These are phyloP conservation scores for Stenogyne calaminthoides DNA, from an alignment of 305 asterid species.

Conservation along the genomic window DNA sequence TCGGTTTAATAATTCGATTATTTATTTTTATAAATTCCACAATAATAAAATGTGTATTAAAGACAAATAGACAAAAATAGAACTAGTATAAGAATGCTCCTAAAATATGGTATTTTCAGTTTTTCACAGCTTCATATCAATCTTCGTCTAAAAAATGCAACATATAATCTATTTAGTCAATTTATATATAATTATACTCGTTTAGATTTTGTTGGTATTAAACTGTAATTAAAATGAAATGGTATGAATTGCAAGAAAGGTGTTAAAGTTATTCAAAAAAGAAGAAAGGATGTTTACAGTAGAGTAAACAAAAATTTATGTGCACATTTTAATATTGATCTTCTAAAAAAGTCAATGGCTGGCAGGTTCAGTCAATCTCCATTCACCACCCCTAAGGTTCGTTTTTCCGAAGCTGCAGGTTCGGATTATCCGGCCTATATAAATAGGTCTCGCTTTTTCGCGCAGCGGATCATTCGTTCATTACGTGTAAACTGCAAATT, in stretches of 20 bases:
- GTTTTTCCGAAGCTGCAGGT: constrained; percentile 48
- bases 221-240: background rate
- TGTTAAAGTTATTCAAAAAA: background rate
- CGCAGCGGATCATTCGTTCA: constrained; percentile 4
- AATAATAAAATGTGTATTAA: too few species aligned
- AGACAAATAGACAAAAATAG: too few species aligned
- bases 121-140: too few species aligned
- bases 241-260: background rate
- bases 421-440: constrained; percentile 39
- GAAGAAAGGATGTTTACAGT: background rate
- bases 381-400: constrained; percentile 44
- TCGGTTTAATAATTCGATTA: too few species aligned
- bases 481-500: constrained; percentile 36
- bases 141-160: too few species aligned
- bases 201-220: too few species aligned
- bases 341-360: constrained; percentile 57
- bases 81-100: too few species aligned
- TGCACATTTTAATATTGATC: background rate
- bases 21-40: too few species aligned
- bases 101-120: too few species aligned
- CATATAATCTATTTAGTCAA: too few species aligned
- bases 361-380: constrained; percentile 51
- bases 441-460: constrained; percentile 29
- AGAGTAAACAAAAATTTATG: background rate
- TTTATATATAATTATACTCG: too few species aligned